A percentile compares a stretch with the other conserved stretches of the same genome.
Evolutionary conservation across 495 filamentous ascomycete species (phyloP).

Genomic region (Baudoinia panamericana): DNA sequence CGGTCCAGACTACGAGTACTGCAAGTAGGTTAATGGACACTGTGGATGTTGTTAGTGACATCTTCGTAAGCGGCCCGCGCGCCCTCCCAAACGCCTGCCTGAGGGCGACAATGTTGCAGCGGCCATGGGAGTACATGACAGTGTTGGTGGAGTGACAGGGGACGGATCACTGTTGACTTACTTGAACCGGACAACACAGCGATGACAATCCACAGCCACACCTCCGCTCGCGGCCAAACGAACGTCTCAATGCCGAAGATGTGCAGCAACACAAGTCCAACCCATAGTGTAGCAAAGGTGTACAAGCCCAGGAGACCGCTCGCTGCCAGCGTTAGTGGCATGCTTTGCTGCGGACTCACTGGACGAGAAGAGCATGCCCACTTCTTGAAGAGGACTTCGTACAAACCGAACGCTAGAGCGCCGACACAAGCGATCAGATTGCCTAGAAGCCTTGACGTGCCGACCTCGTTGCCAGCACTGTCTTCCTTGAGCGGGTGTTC

Average conservation of each 20-base stretch:
- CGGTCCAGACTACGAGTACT: constrained; percentile 18
- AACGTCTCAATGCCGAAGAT: constrained; percentile 14
- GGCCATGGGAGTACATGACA: too few relatives aligned
- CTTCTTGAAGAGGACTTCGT: constrained; percentile 23
- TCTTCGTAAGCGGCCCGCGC: too few relatives aligned
- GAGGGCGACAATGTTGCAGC: too few relatives aligned
- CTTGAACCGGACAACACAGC: constrained; percentile 12
- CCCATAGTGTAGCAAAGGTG: constrained; percentile 15
- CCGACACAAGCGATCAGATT: constrained; percentile 18
- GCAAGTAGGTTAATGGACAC: constrained; percentile 16
- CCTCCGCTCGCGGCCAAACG: constrained; percentile 10
- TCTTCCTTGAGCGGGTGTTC: constrained; percentile 2
- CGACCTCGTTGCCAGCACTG: constrained; percentile 1
- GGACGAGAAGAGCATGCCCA: constrained; percentile 19
- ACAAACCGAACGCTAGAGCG: constrained; percentile 18
- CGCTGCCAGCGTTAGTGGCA: constrained; percentile 16
- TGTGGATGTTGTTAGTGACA: constrained; percentile 3
- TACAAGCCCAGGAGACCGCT: constrained; percentile 18
- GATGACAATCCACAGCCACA: constrained; percentile 13
- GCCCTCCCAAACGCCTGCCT: too few relatives aligned
- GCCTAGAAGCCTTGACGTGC: constrained; percentile 12
- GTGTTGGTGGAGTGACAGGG: too few relatives aligned
- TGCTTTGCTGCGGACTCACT: constrained; percentile 3
- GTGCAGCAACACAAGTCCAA: constrained; percentile 12
- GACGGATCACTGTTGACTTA: too few relatives aligned